phyloP scores from a whole-genome alignment of 2,329 filamentous ascomycete species.

The Thermoascus crustaceus region DNA sequence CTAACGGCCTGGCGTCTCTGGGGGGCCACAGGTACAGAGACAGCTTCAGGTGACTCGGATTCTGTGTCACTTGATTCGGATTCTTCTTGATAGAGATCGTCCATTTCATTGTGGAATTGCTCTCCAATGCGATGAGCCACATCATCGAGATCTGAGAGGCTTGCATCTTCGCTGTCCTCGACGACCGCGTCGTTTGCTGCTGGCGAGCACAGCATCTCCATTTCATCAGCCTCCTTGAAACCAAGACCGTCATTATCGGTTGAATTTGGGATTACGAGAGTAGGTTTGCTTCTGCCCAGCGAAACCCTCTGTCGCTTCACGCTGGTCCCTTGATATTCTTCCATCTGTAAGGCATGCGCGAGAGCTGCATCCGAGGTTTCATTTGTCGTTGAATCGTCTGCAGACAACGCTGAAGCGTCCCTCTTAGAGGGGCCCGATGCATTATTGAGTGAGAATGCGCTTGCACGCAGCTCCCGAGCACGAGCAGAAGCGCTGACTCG shows the following conservation, averaged over 20 bases:
- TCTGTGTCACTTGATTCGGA: conserved; percentile 16
- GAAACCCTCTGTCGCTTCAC: conserved; percentile 30
- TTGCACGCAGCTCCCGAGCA: conserved; percentile 41
- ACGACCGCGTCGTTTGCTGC: conserved; percentile 5
- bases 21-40: background rate
- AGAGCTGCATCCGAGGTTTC: conserved; percentile 43
- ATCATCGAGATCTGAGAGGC: conserved; percentile 7
- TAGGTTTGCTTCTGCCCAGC: conserved; percentile 7
- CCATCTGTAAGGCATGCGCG: conserved; percentile 49
- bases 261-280: conserved; percentile 19
- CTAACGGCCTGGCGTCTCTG: background rate
- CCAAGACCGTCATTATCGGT: conserved; percentile 9
- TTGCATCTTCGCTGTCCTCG: conserved; percentile 10
- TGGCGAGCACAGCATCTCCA: background rate
- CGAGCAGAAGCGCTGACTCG: conserved; percentile 39
- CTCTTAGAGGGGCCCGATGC: conserved; percentile 35
- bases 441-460: conserved; percentile 41
- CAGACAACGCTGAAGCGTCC: conserved; percentile 35
- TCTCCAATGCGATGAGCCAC: conserved; percentile 1
- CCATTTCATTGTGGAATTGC: conserved; percentile 12
- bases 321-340: conserved; percentile 39
- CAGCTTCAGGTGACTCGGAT: conserved; percentile 10
- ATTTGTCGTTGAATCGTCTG: conserved; percentile 24
- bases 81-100: conserved; percentile 11
- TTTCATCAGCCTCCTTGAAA: background rate